Base-by-base conservation (phyloP, 805 yeast genomes). In the Saccharomycopsis sp. region DNA sequence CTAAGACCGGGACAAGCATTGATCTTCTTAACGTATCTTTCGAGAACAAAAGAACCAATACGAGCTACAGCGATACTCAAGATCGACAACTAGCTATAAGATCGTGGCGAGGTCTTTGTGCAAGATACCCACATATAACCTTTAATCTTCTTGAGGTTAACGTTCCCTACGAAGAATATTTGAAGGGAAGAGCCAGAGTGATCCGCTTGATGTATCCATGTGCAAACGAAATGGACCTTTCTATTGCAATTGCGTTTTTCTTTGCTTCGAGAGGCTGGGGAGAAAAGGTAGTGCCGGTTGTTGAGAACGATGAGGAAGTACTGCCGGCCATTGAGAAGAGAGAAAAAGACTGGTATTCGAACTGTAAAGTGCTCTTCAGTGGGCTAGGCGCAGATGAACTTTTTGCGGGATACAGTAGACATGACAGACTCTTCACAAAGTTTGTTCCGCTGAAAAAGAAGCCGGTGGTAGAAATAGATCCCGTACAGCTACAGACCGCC, bases 311-410 rank as follows among this genome's bases (percentile, higher is more conserved):
- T 19, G 49, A 35, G 19, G 56, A 67, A 52, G 56, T 38, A 1
- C n/a, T n/a, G n/a, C n/a, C n/a, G n/a, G n/a, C n/a, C n/a, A n/a
- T n/a, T n/a, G 58, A 63, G 1, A 44, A 52, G 23, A 25, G 44
- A 5, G 49, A 44, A 17, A 44, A 19, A 17, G 49, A 19, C 22
- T 86, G 84, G 64, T 62, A 67, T 1, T 80, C 91, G 19, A 68
- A 71, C 7, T 80, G 90, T 7, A 80, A 83, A 63, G 96, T 94
- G 0, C 70, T 94, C 7, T 74, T 94, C 41, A 89, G 97, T 56
- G 99, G 99, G 0, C 75, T 94, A 12, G 99, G 99, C 1, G 99
- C 99, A 0, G 99, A 94, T 72, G 99, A 94, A 70, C 72, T 94
- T 19, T 92, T 88, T 75, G 99, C 97, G 0, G 99, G 99, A 0